Evolutionary conservation across 225 moss, liverwort and hornwort genomes (phyloP).

Genomic region (Rhytidiadelphus loreus): DNA sequence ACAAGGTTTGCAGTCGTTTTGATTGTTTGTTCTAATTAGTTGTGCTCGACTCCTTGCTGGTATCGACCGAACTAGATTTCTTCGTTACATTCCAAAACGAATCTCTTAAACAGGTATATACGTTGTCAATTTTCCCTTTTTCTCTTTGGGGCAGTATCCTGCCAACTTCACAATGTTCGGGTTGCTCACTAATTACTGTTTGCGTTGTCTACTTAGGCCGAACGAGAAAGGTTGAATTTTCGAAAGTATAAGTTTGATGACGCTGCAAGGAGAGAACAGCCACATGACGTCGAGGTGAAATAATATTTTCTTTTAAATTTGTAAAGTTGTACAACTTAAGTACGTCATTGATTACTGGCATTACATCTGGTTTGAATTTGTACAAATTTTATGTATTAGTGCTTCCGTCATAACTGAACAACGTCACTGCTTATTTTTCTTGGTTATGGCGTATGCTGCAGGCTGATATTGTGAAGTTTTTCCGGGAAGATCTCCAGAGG

Average conservation of each 20-base stretch:
- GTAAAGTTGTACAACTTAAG: neutral
- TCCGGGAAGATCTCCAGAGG: slow-evolving; percentile 80
- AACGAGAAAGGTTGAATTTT: slow-evolving; percentile 39
- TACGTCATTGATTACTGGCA: neutral
- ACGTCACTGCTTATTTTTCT: neutral
- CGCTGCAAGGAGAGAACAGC: slow-evolving; percentile 48
- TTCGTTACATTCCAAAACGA: neutral
- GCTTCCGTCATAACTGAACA: neutral
- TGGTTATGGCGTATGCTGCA: neutral
- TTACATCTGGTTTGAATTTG: neutral
- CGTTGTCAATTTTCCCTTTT: neutral
- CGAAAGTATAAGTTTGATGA: slow-evolving; percentile 49
- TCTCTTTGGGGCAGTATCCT: neutral
- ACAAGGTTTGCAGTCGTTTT: slow-evolving; percentile 29
- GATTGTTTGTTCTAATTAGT: neutral
- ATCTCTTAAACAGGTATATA: neutral
- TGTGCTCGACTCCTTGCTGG: neutral
- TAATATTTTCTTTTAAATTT: neutral
- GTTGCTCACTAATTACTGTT: neutral
- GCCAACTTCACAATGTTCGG: neutral
- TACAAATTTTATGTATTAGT: neutral
- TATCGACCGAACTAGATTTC: neutral
- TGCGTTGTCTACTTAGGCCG: slow-evolving; percentile 1
- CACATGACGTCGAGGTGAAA: slow-evolving; percentile 47
- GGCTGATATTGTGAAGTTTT: slow-evolving; percentile 68